Conservation (phyloP, 2,329 filamentous ascomycete species). For the Pyrenochaeta sp. region DNA sequence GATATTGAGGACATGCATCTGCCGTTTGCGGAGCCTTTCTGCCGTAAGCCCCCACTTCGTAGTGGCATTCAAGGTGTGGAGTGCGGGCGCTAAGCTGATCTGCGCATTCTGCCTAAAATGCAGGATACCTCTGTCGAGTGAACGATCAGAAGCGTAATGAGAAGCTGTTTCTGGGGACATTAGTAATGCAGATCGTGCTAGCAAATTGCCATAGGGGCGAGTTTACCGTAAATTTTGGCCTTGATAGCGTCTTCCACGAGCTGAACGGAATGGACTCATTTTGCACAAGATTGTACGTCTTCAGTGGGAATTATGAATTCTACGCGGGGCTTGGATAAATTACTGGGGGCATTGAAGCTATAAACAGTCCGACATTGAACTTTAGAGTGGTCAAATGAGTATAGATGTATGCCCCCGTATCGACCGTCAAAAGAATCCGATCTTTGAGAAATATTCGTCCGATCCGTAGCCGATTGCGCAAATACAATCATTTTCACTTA, state of each 20-base stretch:
- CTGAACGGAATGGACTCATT: background rate
- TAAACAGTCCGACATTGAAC: too few relatives aligned
- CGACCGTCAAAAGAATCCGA: too few relatives aligned
- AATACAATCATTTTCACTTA: too few relatives aligned
- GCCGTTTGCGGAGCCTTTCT: conserved; percentile 2
- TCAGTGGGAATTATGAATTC: too few relatives aligned
- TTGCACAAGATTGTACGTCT: background rate
- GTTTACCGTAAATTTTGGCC: background rate
- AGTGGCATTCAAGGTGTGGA: conserved; percentile 6
- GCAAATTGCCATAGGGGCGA: background rate
- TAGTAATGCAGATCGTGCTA: background rate
- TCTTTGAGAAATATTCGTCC: too few relatives aligned
- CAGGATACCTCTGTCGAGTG: background rate
- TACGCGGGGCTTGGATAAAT: too few relatives aligned
- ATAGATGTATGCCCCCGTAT: too few relatives aligned
- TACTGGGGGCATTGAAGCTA: too few relatives aligned
- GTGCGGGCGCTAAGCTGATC: conserved; percentile 2
- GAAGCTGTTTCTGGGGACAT: background rate
- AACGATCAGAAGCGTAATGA: background rate
- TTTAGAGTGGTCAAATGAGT: too few relatives aligned
- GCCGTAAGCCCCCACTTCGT: conserved; percentile 12
- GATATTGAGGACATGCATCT: conserved; percentile 9
- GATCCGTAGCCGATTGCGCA: too few relatives aligned
- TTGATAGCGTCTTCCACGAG: too few relatives aligned
- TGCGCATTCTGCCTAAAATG: conserved; percentile 15